These are phyloP conservation scores for Tuber umbilicatum DNA, from an alignment of 495 filamentous ascomycete species.

Conservation along the genomic window DNA sequence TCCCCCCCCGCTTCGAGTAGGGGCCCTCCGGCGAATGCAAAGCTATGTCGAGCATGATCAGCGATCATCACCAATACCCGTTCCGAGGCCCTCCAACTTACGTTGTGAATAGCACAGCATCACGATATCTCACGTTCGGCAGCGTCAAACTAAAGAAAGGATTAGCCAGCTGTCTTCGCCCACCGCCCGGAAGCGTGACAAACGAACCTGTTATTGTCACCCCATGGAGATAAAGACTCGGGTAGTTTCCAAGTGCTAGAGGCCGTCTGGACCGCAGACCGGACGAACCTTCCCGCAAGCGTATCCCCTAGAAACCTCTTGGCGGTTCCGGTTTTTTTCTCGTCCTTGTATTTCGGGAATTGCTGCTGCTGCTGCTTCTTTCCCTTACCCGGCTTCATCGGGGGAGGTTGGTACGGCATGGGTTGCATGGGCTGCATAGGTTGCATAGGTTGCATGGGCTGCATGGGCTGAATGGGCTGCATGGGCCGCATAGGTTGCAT, in stretches of 20 bases:
- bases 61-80: background rate
- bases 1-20: slow-evolving; percentile 40
- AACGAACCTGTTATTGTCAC: slow-evolving; percentile 42
- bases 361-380: slow-evolving; percentile 7
- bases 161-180: background rate
- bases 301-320: slow-evolving; percentile 45
- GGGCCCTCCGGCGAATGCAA: slow-evolving; percentile 42
- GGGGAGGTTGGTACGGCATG: slow-evolving; percentile 1
- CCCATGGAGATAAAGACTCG: slow-evolving; percentile 43
- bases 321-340: slow-evolving; percentile 41
- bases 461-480: background rate
- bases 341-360: slow-evolving; percentile 38
- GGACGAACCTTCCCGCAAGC: slow-evolving; percentile 43
- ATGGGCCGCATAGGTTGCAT: background rate
- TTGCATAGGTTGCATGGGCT: background rate
- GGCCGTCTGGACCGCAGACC: slow-evolving; percentile 42
- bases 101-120: slow-evolving; percentile 44
- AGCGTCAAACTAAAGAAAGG: slow-evolving; percentile 41
- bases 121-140: slow-evolving; percentile 45
- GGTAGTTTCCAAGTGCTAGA: slow-evolving; percentile 44
- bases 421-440: slow-evolving; percentile 11
- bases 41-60: slow-evolving; percentile 28
- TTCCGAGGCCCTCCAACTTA: background rate
- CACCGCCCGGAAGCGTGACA: background rate
- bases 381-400: slow-evolving; percentile 8